These are phyloP conservation scores for Caryocar brasiliense DNA, from an alignment of 441 rosid genomes.

Conservation along the genomic window DNA sequence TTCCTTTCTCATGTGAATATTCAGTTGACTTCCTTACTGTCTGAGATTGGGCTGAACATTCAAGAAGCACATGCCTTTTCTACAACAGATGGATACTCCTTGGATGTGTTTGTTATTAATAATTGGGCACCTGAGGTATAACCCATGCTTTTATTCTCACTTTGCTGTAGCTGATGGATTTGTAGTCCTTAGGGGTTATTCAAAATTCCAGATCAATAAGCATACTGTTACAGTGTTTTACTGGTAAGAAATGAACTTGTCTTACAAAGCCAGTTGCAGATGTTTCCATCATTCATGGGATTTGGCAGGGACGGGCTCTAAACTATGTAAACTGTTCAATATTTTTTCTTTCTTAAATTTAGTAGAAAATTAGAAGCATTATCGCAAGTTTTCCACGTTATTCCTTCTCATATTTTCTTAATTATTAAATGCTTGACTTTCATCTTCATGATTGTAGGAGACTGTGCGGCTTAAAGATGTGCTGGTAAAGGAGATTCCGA, in stretches of 20 bases:
- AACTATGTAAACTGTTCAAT: too few species aligned
- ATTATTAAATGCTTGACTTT: neutral
- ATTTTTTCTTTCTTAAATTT: too few species aligned
- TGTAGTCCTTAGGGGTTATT: neutral
- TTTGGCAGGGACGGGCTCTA: too few species aligned
- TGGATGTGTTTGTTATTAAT: slow-evolving; percentile 64
- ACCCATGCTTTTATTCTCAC: neutral
- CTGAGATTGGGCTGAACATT: slow-evolving; percentile 63
- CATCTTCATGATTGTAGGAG: slow-evolving; percentile 28
- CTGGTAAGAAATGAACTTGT: too few species aligned
- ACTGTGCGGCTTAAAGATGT: slow-evolving; percentile 34
- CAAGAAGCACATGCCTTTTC: slow-evolving; percentile 83
- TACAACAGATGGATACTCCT: slow-evolving; percentile 58
- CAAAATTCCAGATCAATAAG: neutral
- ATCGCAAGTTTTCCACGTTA: too few species aligned
- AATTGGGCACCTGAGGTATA: slow-evolving; percentile 47
- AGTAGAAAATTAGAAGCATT: too few species aligned
- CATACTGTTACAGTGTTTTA: neutral
- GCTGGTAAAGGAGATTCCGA: slow-evolving; percentile 38
- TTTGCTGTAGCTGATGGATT: neutral
- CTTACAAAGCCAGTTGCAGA: too few species aligned
- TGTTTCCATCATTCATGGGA: too few species aligned
- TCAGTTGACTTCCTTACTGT: slow-evolving; percentile 59
- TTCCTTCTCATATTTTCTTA: neutral
- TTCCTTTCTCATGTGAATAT: slow-evolving; percentile 12